Evolutionary conservation across 352 stramenopile genomes (phyloP), one percentile per base, ranked within the genome.

Genomic region (Pythium diclinum): DNA sequence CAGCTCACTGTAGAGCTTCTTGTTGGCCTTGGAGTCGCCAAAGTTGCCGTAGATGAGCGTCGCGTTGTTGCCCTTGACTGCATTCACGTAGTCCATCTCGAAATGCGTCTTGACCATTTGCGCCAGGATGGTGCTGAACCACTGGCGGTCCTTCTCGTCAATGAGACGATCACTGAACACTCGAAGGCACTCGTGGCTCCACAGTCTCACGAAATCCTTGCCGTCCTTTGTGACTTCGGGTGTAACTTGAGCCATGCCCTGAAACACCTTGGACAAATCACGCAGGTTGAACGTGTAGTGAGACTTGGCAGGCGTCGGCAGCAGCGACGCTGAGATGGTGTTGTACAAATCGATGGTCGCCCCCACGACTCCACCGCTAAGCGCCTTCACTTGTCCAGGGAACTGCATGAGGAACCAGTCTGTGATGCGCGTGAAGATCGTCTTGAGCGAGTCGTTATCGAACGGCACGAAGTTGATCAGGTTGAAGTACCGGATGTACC

Each of bases 201-300:
- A 98, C 17, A 98, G 67, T 0, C 87, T 81, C 13, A 97, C 78
- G 56, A 97, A 91, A 33, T 89, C 79, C 23, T 94, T 90, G 3
- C 81, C 85, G 32, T 97, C 90, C 38, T 89, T 87, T 4, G 97
- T 77, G 1, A 83, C 73, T 8, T 96, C 84, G 6, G 79, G 65
- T 53, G 87, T 87, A 11, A 81, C 88, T 59, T 96, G 91, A 1
- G 88, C 82, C 30, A 98, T 89, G 6, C 92, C 92, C 54, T 97
- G 91, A 63, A 98, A 97, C 3, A 98, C 91, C 67, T 97, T 97
- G 58, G 84, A 94, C 36, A 98, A 69, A 66, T 98, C 92, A 8
- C 93, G 86, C 16, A 98, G 72, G 61, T 98, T 98, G 74, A 98
- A 98, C 16, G 92, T 97, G 69, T 98, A 98, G 67, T 98, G 93